Evolutionary conservation across 1,284 basidiomycete species (phyloP), one percentile per base, ranked within the genome.

Genomic region (Somion occarium): DNA sequence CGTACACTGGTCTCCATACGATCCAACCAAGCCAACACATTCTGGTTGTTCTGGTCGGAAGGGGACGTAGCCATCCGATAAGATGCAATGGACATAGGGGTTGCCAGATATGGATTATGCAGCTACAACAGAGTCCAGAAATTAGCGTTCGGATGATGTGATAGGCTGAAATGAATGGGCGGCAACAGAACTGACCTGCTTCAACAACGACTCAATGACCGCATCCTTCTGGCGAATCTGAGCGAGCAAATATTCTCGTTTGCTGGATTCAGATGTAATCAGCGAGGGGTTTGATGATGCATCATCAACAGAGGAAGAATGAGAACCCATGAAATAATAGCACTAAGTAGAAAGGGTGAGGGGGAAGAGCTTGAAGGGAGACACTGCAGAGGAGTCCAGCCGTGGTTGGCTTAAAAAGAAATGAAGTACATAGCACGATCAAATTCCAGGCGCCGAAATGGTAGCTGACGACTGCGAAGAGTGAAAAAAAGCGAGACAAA

Each of bases 181-280:
- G 39, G 20, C 4, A n/a, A 50, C 5, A 18, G 39, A 45, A 34
- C 75, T 22, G 27, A 83, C 87, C 73, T 90, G 86, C 64, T 89
- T 88, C 59, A 91, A 75, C 24, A 91, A 76, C 13, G 82, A 84
- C 58, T 90, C 86, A 58, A 91, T 91, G 59, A 90, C 84, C 20
- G 80, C 73, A 69, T 91, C 88, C 70, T 91, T 91, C 69, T 90
- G 85, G 52, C 83, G 78, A 56, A 91, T 85, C 64, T 91, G 86
- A 2, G 86, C 85, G 27, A 91, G 77, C 15, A 91, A 72, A 61
- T 89, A 89, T 61, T 91, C 87, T 51, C 86, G 80, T 72, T 90
- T 91, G 63, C 88, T 91, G 60, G 68, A 61, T 51, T 56, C 54
- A 45, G 65, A 56, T 56, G 55, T 65, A 60, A 59, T 66, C 60